These are phyloP conservation scores for Penicillium polonicum DNA, from an alignment of 2,329 filamentous ascomycete genomes.

Conservation along the genomic window DNA sequence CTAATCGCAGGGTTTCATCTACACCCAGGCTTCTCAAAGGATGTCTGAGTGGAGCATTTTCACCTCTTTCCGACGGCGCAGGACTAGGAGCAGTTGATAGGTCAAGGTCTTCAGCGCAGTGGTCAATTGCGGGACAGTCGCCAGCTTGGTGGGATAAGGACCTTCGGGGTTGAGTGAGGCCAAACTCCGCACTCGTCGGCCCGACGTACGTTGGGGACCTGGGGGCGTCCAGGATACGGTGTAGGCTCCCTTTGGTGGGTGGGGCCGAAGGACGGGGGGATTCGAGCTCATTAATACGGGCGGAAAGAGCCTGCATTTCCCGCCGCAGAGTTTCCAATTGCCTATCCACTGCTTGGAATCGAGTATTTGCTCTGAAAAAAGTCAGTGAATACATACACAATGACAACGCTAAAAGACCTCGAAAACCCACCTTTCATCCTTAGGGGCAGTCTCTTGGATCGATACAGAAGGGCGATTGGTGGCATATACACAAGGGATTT, in stretches of 20 bases:
- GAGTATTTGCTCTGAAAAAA: slow-evolving; percentile 14
- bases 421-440: slow-evolving; percentile 23
- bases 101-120: slow-evolving; percentile 22
- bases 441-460: slow-evolving; percentile 8
- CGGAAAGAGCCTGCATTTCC: slow-evolving; percentile 33
- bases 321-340: slow-evolving; percentile 30
- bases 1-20: slow-evolving; percentile 74
- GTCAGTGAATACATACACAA: background rate
- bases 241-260: slow-evolving; percentile 16
- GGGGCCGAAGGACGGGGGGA: slow-evolving; percentile 16
- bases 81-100: slow-evolving; percentile 23
- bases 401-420: too few relatives aligned
- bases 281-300: slow-evolving; percentile 31
- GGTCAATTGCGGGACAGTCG: background rate
- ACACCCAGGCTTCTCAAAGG: slow-evolving; percentile 71
- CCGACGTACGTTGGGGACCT: slow-evolving; percentile 36
- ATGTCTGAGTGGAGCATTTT: slow-evolving; percentile 53
- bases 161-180: slow-evolving; percentile 23
- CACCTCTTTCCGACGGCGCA: slow-evolving; percentile 25
- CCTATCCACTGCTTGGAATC: slow-evolving; percentile 28
- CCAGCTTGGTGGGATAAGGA: background rate
- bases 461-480: slow-evolving; percentile 55
- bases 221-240: slow-evolving; percentile 34
- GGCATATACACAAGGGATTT: slow-evolving; percentile 64
- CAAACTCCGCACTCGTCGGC: slow-evolving; percentile 40